Percentiles rank a stretch among this genome's conserved stretches.
phyloP scores from a whole-genome alignment of 495 filamentous ascomycete species.

The Cairneyella variabilis region DNA sequence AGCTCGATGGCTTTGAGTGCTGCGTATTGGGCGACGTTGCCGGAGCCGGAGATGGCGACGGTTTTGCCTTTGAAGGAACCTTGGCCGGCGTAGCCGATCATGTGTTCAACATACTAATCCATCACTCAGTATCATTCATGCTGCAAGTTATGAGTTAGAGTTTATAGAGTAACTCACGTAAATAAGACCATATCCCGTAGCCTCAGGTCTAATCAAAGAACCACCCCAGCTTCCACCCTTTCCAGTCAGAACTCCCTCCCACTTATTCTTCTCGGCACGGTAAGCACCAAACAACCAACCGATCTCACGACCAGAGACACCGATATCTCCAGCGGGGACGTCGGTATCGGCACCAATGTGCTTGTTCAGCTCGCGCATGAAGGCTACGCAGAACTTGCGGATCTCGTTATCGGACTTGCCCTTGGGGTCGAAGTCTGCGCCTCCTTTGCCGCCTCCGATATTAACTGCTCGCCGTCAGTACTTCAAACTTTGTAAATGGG shows the following conservation, averaged over 20 bases:
- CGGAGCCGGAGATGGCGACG: constrained; percentile 94
- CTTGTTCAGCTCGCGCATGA: constrained; percentile 91
- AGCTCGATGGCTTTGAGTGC: constrained; percentile 97
- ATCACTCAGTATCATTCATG: background rate
- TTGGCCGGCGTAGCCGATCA: constrained; percentile 87
- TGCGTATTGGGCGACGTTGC: constrained; percentile 97
- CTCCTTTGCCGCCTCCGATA: constrained; percentile 98
- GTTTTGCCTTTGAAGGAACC: constrained; percentile 88
- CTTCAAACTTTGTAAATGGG: background rate
- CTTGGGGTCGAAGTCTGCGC: constrained; percentile 98
- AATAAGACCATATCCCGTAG: constrained; percentile 93
- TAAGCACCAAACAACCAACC: constrained; percentile 96
- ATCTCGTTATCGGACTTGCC: constrained; percentile 97
- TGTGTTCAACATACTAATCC: constrained; percentile 76
- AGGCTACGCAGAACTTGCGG: constrained; percentile 92
- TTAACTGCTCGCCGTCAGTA: constrained; percentile 47
- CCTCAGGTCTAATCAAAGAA: constrained; percentile 91
- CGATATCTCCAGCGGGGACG: constrained; percentile 92
- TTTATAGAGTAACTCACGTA: constrained; percentile 49
- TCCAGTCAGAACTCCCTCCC: constrained; percentile 93
- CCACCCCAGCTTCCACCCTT: constrained; percentile 95
- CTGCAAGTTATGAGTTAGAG: background rate
- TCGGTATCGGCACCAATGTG: constrained; percentile 97
- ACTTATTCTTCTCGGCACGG: constrained; percentile 80
- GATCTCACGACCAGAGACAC: constrained; percentile 85